These are phyloP conservation scores for Cnidoscolus chayamansa DNA, from an alignment of 441 rosid species.

Conservation along the genomic window DNA sequence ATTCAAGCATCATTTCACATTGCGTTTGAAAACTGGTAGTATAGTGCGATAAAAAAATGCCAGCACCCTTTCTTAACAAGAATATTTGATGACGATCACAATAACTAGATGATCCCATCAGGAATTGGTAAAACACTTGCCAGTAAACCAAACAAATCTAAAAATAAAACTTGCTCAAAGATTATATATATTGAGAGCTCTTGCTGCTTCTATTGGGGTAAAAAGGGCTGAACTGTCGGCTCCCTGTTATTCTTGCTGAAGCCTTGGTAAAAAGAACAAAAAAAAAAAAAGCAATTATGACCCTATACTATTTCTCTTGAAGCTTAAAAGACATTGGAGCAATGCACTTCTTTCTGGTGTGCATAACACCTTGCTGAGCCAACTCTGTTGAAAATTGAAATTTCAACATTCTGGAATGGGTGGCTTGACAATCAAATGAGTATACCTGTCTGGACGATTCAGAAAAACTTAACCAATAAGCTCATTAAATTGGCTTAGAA, in stretches of 20 bases:
- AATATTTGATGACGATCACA: slow-evolving; percentile 1
- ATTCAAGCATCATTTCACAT: too few relatives aligned
- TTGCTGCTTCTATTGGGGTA: slow-evolving; percentile 11
- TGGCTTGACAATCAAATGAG: slow-evolving; percentile 18
- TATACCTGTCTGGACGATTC: neutral
- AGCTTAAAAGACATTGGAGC: slow-evolving; percentile 10
- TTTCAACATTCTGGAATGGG: slow-evolving; percentile 14
- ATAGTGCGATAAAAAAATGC: neutral
- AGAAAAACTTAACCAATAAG: slow-evolving; percentile 8
- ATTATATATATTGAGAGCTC: slow-evolving; percentile 15
- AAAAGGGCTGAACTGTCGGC: slow-evolving; percentile 23
- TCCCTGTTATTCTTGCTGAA: slow-evolving; percentile 27
- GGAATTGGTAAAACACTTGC: slow-evolving; percentile 4
- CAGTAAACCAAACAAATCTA: neutral
- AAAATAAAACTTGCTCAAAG: slow-evolving; percentile 6
- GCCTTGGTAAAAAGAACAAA: slow-evolving; percentile 20
- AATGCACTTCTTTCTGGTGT: slow-evolving; percentile 7
- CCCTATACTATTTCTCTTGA: slow-evolving; percentile 15
- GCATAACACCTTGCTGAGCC: neutral
- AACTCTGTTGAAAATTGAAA: slow-evolving; percentile 11
- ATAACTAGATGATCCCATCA: neutral
- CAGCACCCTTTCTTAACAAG: neutral
- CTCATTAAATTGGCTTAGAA: slow-evolving; percentile 22
- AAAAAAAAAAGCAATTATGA: slow-evolving; percentile 18
- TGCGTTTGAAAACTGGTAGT: too few relatives aligned